phyloP scores from a whole-genome alignment of 2,329 filamentous ascomycete species.

The Aureobasidium pullulans region DNA sequence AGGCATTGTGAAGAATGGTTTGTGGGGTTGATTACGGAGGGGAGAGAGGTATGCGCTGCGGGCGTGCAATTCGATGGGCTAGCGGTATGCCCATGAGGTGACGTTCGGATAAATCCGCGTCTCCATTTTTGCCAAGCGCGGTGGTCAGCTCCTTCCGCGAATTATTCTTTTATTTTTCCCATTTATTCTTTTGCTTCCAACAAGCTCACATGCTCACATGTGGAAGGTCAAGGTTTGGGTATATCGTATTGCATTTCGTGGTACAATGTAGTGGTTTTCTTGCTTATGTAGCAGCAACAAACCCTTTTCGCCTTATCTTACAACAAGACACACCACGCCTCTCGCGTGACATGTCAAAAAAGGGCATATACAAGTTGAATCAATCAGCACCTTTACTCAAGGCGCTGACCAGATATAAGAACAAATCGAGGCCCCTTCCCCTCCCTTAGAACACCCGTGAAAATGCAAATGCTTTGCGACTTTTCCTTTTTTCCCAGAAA shows the following conservation, averaged over 20 bases:
- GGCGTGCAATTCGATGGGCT: neutral
- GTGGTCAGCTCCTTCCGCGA: neutral
- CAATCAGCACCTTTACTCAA: neutral
- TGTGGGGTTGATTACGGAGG: constrained; percentile 5
- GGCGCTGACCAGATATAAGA: neutral
- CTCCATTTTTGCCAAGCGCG: neutral
- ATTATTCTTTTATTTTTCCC: neutral
- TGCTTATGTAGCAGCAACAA: neutral
- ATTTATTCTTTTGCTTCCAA: neutral
- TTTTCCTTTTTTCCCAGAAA: neutral
- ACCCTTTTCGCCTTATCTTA: constrained; percentile 4
- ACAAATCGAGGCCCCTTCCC: neutral
- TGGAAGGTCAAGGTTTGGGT: neutral
- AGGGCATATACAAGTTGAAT: constrained; percentile 6
- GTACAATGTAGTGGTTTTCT: constrained; percentile 2
- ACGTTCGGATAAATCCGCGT: constrained; percentile 6
- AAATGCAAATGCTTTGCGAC: constrained; percentile 13
- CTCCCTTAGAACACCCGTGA: constrained; percentile 6
- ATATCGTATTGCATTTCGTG: neutral
- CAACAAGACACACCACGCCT: neutral
- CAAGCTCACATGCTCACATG: neutral
- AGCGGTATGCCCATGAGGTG: constrained; percentile 11
- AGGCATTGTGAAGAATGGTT: constrained; percentile 26
- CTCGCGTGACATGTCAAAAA: constrained; percentile 3
- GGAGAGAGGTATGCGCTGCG: neutral